A percentile compares a stretch with the other conserved stretches of the same genome.
Conservation (phyloP, 2,329 filamentous ascomycete species). For the Phaeosphaeria sp. region DNA sequence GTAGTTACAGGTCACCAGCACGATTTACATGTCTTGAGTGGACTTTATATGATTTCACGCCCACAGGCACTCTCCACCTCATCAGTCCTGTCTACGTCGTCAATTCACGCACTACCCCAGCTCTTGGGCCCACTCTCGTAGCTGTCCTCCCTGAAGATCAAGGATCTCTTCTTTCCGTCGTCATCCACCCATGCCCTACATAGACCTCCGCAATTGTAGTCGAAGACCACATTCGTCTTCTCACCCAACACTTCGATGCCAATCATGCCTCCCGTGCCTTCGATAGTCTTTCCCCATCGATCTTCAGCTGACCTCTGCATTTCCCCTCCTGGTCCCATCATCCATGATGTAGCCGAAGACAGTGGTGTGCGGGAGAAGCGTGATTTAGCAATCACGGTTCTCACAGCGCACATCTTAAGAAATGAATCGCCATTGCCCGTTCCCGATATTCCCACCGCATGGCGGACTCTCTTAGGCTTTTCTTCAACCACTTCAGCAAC, state of each 20-base stretch:
- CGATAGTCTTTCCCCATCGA: slow-evolving; percentile 75
- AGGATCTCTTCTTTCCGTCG: slow-evolving; percentile 63
- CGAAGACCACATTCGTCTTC: slow-evolving; percentile 68
- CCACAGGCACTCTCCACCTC: too few relatives aligned
- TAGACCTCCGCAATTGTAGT: slow-evolving; percentile 89
- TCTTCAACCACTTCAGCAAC: slow-evolving; percentile 1
- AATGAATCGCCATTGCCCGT: slow-evolving; percentile 93
- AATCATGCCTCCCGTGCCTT: slow-evolving; percentile 86
- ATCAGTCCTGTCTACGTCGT: too few relatives aligned
- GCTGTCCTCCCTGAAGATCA: slow-evolving; percentile 62
- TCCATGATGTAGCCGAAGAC: slow-evolving; percentile 64
- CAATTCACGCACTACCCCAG: not conserved
- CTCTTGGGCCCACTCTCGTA: slow-evolving; percentile 32
- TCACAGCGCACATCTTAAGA: slow-evolving; percentile 72
- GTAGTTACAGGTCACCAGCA: too few relatives aligned
- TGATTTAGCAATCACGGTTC: slow-evolving; percentile 76
- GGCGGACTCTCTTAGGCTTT: slow-evolving; percentile 25
- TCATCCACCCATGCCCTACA: slow-evolving; percentile 79
- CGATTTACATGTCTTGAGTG: too few relatives aligned
- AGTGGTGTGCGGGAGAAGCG: slow-evolving; percentile 65
- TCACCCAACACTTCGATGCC: slow-evolving; percentile 71
- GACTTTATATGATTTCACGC: too few relatives aligned
- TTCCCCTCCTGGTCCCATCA: slow-evolving; percentile 75
- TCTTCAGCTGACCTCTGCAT: slow-evolving; percentile 76
- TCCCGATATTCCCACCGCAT: slow-evolving; percentile 70